Conservation (phyloP, 352 stramenopile species). For the Globisporangium acanthophoron region DNA sequence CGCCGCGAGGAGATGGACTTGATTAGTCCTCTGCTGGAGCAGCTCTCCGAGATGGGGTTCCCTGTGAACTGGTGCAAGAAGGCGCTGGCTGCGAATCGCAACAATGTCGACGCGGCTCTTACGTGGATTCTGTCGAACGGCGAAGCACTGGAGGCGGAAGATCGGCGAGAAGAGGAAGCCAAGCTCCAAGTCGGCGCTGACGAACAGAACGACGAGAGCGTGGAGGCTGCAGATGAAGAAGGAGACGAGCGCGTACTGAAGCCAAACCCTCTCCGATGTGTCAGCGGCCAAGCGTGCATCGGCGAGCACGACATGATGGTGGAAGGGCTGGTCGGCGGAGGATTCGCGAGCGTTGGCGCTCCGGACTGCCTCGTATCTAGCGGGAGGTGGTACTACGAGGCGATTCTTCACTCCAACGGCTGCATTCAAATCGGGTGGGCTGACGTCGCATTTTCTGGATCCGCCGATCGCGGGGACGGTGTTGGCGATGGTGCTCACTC, state of each 20-base stretch:
- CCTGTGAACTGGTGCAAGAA: constrained; percentile 91
- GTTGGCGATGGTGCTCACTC: constrained; percentile 90
- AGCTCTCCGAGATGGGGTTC: constrained; percentile 92
- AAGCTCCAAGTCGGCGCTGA: constrained; percentile 35
- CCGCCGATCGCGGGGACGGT: constrained; percentile 85
- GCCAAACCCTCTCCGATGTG: constrained; percentile 75
- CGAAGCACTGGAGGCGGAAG: constrained; percentile 84
- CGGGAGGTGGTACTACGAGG: constrained; percentile 91
- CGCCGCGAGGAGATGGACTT: constrained; percentile 50
- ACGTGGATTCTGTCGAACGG: constrained; percentile 92
- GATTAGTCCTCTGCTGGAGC: constrained; percentile 74
- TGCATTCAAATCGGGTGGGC: constrained; percentile 94
- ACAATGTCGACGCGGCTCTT: constrained; percentile 88
- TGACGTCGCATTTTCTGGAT: constrained; percentile 83
- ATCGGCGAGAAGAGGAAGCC: constrained; percentile 77
- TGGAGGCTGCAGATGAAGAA: constrained; percentile 22
- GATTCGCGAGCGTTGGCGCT: constrained; percentile 81
- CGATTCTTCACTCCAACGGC: constrained; percentile 88
- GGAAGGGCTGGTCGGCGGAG: constrained; percentile 76
- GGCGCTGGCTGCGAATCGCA: constrained; percentile 80
- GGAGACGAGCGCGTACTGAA: constrained; percentile 32
- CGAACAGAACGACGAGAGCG: constrained; percentile 19
- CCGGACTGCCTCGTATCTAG: constrained; percentile 73
- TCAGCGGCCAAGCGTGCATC: constrained; percentile 85
- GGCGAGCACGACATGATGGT: constrained; percentile 81